These are phyloP conservation scores for Acidomyces sp. DNA, from an alignment of 495 filamentous ascomycete genomes.

Conservation along the genomic window DNA sequence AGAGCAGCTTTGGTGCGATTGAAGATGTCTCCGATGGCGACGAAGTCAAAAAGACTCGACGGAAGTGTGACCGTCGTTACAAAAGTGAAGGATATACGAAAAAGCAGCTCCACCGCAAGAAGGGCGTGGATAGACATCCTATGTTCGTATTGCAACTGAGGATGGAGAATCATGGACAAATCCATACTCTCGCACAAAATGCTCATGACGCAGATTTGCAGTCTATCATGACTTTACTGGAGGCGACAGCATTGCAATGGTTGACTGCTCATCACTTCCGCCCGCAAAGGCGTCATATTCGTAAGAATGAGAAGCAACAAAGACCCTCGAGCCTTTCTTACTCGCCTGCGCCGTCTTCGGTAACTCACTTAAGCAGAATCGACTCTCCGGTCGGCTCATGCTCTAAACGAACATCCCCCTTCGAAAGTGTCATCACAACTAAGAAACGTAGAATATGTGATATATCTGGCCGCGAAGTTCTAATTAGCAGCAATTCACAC, in stretches of 20 bases:
- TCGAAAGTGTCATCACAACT: background rate
- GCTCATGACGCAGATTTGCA: constrained; percentile 34
- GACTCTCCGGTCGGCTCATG: background rate
- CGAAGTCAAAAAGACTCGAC: constrained; percentile 26
- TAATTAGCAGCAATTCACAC: too few species aligned
- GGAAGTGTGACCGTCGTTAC: constrained; percentile 31
- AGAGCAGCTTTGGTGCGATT: constrained; percentile 61
- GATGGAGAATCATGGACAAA: constrained; percentile 17
- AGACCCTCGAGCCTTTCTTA: constrained; percentile 3
- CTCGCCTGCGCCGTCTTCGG: background rate
- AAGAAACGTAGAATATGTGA: constrained; percentile 4
- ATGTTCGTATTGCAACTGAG: constrained; percentile 80
- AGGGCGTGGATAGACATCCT: constrained; percentile 69
- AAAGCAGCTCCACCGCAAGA: constrained; percentile 44
- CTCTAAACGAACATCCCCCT: constrained; percentile 6
- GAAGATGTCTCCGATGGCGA: constrained; percentile 35
- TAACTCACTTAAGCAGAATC: background rate
- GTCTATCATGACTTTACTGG: constrained; percentile 22
- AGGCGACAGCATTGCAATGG: constrained; percentile 29
- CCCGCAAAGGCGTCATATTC: constrained; percentile 15
- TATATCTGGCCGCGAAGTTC: background rate
- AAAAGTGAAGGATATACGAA: constrained; percentile 40
- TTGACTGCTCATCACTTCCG: constrained; percentile 27
- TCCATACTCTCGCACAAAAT: constrained; percentile 15
- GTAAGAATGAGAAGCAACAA: constrained; percentile 8